These are phyloP conservation scores for Erythrobasidium hasegawianum DNA, from an alignment of 1,284 basidiomycete species.

Conservation along the genomic window DNA sequence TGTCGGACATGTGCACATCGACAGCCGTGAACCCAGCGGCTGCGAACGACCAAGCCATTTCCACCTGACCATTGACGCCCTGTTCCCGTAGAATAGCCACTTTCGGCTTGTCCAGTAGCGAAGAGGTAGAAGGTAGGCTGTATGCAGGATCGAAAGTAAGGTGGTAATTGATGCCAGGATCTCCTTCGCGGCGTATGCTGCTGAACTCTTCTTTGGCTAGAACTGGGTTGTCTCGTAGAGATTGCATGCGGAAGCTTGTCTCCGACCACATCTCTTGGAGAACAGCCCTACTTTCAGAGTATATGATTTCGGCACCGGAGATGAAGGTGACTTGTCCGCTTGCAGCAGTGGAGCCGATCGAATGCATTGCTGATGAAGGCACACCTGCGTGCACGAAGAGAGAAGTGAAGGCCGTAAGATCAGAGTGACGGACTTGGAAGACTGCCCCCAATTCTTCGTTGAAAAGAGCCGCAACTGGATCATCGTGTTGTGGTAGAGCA, in stretches of 20 bases:
- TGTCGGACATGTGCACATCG: conserved; percentile 98
- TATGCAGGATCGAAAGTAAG: conserved; percentile 61
- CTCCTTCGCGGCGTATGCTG: conserved; percentile 63
- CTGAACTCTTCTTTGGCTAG: conserved; percentile 77
- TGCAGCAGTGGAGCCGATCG: conserved; percentile 65
- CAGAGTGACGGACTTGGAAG: conserved; percentile 69
- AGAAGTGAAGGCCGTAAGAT: conserved; percentile 53
- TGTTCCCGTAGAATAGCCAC: conserved; percentile 96
- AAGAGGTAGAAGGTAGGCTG: conserved; percentile 42
- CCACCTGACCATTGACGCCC: conserved; percentile 95
- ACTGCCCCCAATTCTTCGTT: conserved; percentile 96
- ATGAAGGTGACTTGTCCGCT: conserved; percentile 59
- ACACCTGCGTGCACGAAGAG: conserved; percentile 56
- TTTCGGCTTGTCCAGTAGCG: conserved; percentile 61
- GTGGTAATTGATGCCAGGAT: conserved; percentile 72
- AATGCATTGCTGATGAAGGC: conserved; percentile 67
- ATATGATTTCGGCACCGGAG: conserved; percentile 59
- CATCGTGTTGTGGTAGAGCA: conserved; percentile 50
- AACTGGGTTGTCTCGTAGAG: conserved; percentile 75
- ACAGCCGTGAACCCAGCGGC: conserved; percentile 89
- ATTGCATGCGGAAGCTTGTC: conserved; percentile 89
- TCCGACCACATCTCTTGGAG: conserved; percentile 89
- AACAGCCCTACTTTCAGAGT: conserved; percentile 62
- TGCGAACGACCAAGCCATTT: conserved; percentile 97
- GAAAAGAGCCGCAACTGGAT: conserved; percentile 72